Evolutionary conservation across 306 rosid species (phyloP).

Genomic region (Prunus campanulata): DNA sequence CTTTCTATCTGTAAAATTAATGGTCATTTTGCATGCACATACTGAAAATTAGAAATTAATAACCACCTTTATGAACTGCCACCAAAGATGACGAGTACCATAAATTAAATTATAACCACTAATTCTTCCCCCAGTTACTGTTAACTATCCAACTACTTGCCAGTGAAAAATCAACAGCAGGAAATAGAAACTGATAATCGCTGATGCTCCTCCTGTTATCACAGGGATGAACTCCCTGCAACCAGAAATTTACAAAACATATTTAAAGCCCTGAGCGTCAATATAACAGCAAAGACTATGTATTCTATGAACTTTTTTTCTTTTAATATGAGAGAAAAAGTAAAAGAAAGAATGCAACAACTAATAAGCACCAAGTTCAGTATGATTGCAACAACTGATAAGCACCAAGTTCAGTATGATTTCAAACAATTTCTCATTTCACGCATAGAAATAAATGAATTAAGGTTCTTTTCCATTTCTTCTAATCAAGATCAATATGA

Average conservation of each 20-base stretch:
- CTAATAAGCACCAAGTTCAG: neutral
- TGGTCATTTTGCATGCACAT: constrained; percentile 19
- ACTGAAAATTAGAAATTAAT: constrained; percentile 13
- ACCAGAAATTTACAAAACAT: constrained; percentile 14
- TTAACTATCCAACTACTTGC: constrained; percentile 27
- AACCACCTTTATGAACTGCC: constrained; percentile 16
- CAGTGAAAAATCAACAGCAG: constrained; percentile 45
- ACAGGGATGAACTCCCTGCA: constrained; percentile 52
- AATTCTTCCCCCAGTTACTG: neutral
- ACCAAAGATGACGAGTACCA: constrained; percentile 28
- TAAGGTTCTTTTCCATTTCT: neutral
- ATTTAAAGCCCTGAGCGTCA: neutral
- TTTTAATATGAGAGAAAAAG: neutral
- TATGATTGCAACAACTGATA: neutral
- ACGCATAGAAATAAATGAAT: neutral
- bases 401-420: neutral
- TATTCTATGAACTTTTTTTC: neutral
- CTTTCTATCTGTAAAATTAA: constrained; percentile 64
- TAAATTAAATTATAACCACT: constrained; percentile 19
- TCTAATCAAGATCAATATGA: neutral
- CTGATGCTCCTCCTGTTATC: constrained; percentile 37
- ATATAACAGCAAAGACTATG: constrained; percentile 1
- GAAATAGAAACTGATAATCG: constrained; percentile 43
- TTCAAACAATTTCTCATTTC: neutral
- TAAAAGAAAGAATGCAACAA: neutral